Evolutionary conservation across 225 moss, liverwort and hornwort species (phyloP).

Genomic region (Climacium dendroides): DNA sequence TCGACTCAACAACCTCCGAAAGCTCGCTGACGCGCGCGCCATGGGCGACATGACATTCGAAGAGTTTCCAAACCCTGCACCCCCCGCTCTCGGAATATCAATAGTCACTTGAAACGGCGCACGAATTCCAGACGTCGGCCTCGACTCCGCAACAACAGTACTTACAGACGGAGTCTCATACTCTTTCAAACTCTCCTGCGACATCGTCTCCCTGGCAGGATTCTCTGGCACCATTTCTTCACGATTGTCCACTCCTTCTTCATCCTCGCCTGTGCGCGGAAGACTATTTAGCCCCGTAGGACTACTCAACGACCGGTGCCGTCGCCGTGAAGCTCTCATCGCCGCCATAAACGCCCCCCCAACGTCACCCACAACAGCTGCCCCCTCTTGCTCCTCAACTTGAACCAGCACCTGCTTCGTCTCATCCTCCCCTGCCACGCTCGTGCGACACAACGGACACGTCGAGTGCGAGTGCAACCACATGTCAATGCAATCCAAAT

Average conservation of each 20-base stretch:
- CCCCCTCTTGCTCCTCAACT: background rate
- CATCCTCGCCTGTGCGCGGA: slow-evolving; percentile 1
- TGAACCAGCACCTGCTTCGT: background rate
- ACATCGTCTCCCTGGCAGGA: background rate
- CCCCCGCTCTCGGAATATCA: slow-evolving; percentile 18
- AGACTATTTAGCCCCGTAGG: background rate
- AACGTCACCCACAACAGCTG: slow-evolving; percentile 4
- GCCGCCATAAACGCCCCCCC: slow-evolving; percentile 30
- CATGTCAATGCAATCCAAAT: slow-evolving; percentile 53
- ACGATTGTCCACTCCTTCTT: background rate
- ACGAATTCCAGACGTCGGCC: background rate
- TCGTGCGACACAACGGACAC: slow-evolving; percentile 44
- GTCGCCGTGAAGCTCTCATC: slow-evolving; percentile 21
- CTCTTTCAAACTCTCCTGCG: background rate
- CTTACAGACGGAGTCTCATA: background rate
- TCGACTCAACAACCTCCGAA: slow-evolving; percentile 35
- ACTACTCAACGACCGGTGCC: background rate
- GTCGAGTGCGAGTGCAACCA: slow-evolving; percentile 60
- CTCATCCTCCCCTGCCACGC: background rate
- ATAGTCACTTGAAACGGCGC: slow-evolving; percentile 31
- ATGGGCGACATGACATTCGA: slow-evolving; percentile 18
- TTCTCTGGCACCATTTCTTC: background rate
- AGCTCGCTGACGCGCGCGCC: slow-evolving; percentile 42
- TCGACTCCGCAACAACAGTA: background rate
- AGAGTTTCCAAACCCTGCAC: background rate